Base-by-base conservation (phyloP, 2,329 filamentous ascomycete species). In the Thielaviopsis ethacetica region DNA sequence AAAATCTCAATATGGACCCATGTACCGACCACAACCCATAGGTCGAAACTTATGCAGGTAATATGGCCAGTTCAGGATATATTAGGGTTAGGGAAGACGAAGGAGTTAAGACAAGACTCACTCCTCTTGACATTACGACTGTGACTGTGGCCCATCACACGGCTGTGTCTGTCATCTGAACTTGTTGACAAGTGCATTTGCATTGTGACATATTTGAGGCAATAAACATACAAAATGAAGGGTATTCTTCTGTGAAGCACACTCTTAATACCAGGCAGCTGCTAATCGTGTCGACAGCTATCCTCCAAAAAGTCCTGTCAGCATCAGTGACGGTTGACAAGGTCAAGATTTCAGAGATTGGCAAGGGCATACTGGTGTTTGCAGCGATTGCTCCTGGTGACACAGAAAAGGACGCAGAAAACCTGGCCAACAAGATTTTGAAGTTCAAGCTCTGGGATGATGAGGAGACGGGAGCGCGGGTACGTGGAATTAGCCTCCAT, bases 261-360 rank as follows among this genome's bases (percentile, higher is more conserved):
- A 26, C 21, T 44, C 7, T 9, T 19, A 27, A 19, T 9, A 50
- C 51, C 41, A 17, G 6, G 12, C 26, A 21, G 19, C 6, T 22
- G n/a, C 44, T 59, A 41, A 59, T 26, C 24, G 24, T n/a, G 7
- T 4, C 17, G 5, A n/a, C 67, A 96, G 93, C 90, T 58, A 88
- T 98, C 62, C 75, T 97, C 57, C 93, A 98, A 72, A 82, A 93
- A 64, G 93, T 98, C 56, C 82, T 95, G 62, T 97, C 91, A 51
- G 91, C 91, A 62, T 96, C 91, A 7, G 93, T 98, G 66, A 93
- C 90, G 1, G 91, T 98, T 57, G 91, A 98, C 68, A 86, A 88
- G 67, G 79, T 95, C 68, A 74, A 95, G 30, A 81, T 98, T 53
- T 97, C 93, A 1, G 87, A 86, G 2, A 97, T 98, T 66, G 88